phyloP scores from a whole-genome alignment of 345 rosid species.

The Combretum micranthum region DNA sequence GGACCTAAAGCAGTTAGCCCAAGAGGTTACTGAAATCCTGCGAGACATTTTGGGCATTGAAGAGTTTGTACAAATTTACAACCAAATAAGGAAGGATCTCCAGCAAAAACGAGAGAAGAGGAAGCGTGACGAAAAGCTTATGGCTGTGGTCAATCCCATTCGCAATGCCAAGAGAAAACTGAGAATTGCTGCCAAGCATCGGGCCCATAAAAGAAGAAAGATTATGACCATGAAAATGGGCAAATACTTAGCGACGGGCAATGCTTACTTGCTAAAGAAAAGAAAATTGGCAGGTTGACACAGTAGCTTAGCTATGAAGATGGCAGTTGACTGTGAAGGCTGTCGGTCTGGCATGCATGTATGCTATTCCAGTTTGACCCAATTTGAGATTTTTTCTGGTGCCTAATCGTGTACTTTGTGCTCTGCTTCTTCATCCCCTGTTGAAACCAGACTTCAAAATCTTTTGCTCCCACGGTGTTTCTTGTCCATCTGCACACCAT shows the following conservation, averaged over 20 bases:
- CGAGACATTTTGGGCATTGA: slow-evolving; percentile 47
- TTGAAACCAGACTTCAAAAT: too few relatives aligned
- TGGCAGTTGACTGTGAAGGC: too few relatives aligned
- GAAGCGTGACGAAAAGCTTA: slow-evolving; percentile 64
- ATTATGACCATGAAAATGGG: slow-evolving; percentile 59
- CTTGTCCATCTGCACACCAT: too few relatives aligned
- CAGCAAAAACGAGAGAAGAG: slow-evolving; percentile 67
- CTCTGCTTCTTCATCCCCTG: too few relatives aligned
- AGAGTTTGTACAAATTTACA: slow-evolving; percentile 44
- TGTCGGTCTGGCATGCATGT: too few relatives aligned
- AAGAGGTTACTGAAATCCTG: slow-evolving; percentile 56
- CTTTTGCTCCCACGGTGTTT: too few relatives aligned
- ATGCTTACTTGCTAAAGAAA: too few relatives aligned
- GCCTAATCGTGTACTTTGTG: too few relatives aligned
- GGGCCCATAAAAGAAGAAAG: slow-evolving; percentile 74
- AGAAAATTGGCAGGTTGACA: too few relatives aligned
- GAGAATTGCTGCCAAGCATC: slow-evolving; percentile 63
- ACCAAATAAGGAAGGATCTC: slow-evolving; percentile 52
- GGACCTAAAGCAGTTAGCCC: slow-evolving; percentile 59
- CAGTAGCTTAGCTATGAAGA: too few relatives aligned
- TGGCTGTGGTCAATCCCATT: slow-evolving; percentile 82
- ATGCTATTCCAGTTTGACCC: too few relatives aligned
- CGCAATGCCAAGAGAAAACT: slow-evolving; percentile 85
- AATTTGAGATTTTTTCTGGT: too few relatives aligned
- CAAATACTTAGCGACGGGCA: slow-evolving; percentile 16